Conservation (phyloP, 805 yeast species). For the Yarrowia alimentaria region DNA sequence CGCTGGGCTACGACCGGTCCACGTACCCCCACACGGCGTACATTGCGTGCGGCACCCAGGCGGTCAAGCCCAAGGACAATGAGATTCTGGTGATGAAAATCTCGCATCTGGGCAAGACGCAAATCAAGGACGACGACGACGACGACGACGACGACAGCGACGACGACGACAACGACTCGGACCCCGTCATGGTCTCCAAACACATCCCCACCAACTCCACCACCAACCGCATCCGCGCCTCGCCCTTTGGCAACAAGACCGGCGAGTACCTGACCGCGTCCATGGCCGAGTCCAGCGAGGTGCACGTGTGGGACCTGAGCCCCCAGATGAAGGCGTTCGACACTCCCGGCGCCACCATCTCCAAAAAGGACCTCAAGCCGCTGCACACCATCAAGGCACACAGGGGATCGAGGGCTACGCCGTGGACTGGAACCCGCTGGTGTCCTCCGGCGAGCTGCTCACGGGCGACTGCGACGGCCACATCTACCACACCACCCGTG, state of each 20-base stretch:
- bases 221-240: conserved; percentile 82
- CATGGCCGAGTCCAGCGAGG: conserved; percentile 89
- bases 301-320: conserved; percentile 74
- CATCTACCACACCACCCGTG: conserved; percentile 73
- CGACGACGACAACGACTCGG: conserved; percentile 31
- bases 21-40: conserved; percentile 83
- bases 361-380: conserved; percentile 76
- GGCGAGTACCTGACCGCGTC: conserved; percentile 86
- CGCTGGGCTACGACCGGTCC: conserved; percentile 83
- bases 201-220: conserved; percentile 74
- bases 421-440: conserved; percentile 91
- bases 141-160: conserved; percentile 40
- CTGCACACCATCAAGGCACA: conserved; percentile 77
- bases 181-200: conserved; percentile 72
- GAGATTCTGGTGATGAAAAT: conserved; percentile 82
- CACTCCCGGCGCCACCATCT: conserved; percentile 78
- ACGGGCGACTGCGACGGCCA: conserved; percentile 90
- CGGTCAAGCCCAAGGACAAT: conserved; percentile 80
- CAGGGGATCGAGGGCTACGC: conserved; percentile 99
- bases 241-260: conserved; percentile 69
- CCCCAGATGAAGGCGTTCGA: conserved; percentile 81
- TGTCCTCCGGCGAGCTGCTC: conserved; percentile 73
- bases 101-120: conserved; percentile 76
- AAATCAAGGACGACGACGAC: conserved; percentile 50
- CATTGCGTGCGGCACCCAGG: conserved; percentile 91